Evolutionary conservation across 805 yeast species (phyloP).

Genomic region (Yarrowia hollandica): DNA sequence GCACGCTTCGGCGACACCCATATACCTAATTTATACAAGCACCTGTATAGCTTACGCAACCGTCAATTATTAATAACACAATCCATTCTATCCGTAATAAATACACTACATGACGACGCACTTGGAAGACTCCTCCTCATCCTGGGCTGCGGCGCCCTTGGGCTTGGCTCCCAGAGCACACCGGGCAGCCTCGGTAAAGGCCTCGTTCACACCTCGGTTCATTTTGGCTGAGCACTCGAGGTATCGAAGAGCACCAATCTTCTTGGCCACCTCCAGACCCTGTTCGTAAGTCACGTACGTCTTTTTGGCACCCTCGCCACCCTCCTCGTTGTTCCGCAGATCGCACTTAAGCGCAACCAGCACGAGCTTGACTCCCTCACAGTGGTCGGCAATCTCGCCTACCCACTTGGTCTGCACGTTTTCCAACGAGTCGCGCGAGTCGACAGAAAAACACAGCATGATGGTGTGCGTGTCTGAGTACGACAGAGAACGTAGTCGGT

Average conservation of each 20-base stretch:
- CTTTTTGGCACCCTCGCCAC: conserved; percentile 36
- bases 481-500: conserved; percentile 84
- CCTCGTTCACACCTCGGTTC: conserved; percentile 98
- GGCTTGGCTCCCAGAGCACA: conserved; percentile 90
- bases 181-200: conserved; percentile 97
- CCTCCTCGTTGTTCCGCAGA: conserved; percentile 67
- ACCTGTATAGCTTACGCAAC: too few relatives aligned
- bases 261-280: conserved; percentile 88
- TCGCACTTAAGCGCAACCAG: conserved; percentile 95
- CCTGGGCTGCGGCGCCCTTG: conserved; percentile 52
- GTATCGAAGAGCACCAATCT: conserved; percentile 90
- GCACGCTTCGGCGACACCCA: too few relatives aligned
- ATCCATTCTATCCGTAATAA: conserved; percentile 26
- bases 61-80: not conserved
- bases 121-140: conserved; percentile 35
- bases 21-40: too few relatives aligned
- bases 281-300: conserved; percentile 82
- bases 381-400: conserved; percentile 93
- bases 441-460: conserved; percentile 93
- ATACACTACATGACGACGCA: conserved; percentile 35
- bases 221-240: conserved; percentile 96
- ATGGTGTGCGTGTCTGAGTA: conserved; percentile 96
- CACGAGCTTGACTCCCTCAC: conserved; percentile 93
- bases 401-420: conserved; percentile 97
- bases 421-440: conserved; percentile 89